These are phyloP conservation scores for Blastobotrys muscicola DNA, from an alignment of 805 yeast genomes.

Conservation along the genomic window DNA sequence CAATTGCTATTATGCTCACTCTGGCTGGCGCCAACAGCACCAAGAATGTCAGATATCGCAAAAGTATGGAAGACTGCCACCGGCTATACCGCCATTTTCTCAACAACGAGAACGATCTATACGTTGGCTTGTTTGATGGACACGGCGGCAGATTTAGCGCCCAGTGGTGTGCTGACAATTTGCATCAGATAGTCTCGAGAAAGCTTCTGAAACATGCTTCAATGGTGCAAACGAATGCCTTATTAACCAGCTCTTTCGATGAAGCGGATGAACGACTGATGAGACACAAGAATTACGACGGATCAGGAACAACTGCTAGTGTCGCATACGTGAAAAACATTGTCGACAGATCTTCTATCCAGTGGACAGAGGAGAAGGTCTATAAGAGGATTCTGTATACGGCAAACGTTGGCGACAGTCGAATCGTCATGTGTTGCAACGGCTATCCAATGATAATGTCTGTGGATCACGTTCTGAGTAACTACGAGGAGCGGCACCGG, in stretches of 20 bases:
- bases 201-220: conserved; percentile 29
- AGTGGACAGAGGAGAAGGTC: too few relatives aligned
- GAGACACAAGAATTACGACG: conserved; percentile 46
- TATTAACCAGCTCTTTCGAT: conserved; percentile 55
- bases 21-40: conserved; percentile 1
- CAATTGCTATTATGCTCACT: not conserved
- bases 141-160: conserved; percentile 93
- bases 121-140: conserved; percentile 95
- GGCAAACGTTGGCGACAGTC: conserved; percentile 91
- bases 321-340: conserved; percentile 54
- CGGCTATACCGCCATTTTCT: conserved; percentile 83
- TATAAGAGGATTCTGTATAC: conserved; percentile 62
- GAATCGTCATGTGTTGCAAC: conserved; percentile 62
- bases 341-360: too few relatives aligned
- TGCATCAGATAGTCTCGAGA: conserved; percentile 51
- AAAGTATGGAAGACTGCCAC: conserved; percentile 92
- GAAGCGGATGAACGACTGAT: conserved; percentile 64
- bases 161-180: conserved; percentile 83
- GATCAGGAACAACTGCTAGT: conserved; percentile 91
- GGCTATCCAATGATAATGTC: conserved; percentile 69
- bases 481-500: conserved; percentile 62
- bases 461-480: conserved; percentile 88
- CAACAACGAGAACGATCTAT: conserved; percentile 74
- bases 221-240: conserved; percentile 7
- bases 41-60: conserved; percentile 1